These are phyloP conservation scores for Phialemoniopsis sp. DNA, from an alignment of 2,329 filamentous ascomycete genomes.

Conservation along the genomic window DNA sequence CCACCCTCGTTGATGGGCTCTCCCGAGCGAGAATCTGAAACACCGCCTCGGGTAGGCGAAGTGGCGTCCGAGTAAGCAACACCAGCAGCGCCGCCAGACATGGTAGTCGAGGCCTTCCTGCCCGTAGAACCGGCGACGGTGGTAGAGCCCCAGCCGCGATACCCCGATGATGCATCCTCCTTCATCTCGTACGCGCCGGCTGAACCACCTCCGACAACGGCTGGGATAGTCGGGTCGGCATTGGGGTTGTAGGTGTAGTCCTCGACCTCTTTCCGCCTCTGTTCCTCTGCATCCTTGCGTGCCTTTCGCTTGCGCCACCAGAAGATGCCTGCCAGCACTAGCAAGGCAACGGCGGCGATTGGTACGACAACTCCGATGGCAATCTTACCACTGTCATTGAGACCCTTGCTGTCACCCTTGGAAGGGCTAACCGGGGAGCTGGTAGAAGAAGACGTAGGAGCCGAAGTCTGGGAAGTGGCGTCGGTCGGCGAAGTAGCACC, in stretches of 20 bases:
- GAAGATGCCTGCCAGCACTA: constrained; percentile 73
- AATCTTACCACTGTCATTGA: constrained; percentile 66
- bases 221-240: constrained; percentile 74
- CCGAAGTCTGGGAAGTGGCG: constrained; percentile 9
- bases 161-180: constrained; percentile 73
- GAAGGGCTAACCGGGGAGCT: constrained; percentile 10
- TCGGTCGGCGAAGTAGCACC: constrained; percentile 12
- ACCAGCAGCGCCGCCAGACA: constrained; percentile 69
- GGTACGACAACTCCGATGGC: constrained; percentile 93
- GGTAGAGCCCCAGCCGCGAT: constrained; percentile 91
- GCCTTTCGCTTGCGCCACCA: constrained; percentile 88
- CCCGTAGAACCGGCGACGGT: constrained; percentile 63
- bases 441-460: constrained; percentile 15
- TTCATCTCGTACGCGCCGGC: constrained; percentile 62
- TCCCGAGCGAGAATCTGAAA: constrained; percentile 66
- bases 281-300: constrained; percentile 78
- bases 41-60: constrained; percentile 61
- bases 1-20: constrained; percentile 55
- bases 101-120: constrained; percentile 83
- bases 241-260: constrained; percentile 99
- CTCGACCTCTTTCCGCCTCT: constrained; percentile 91
- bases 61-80: constrained; percentile 69
- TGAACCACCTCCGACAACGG: constrained; percentile 29
- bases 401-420: constrained; percentile 31
- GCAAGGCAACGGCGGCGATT: constrained; percentile 78